Percentiles rank a stretch among this genome's conserved stretches.
These are phyloP conservation scores for Kluyveromyces dobzhanskii DNA, from an alignment of 805 yeast species.

Conservation along the genomic window DNA sequence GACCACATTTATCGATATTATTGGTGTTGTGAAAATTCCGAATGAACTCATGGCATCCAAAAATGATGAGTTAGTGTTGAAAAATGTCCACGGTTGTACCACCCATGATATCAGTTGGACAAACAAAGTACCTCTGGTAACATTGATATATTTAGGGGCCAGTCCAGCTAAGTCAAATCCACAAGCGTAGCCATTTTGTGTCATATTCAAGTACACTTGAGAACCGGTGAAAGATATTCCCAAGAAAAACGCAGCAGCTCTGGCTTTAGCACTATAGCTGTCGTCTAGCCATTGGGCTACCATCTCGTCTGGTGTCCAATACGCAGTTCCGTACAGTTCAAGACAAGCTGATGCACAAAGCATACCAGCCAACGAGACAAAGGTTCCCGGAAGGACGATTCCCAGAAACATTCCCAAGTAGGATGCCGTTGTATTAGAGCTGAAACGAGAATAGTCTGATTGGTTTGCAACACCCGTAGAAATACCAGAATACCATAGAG, in stretches of 20 bases:
- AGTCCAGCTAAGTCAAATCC: constrained; percentile 33
- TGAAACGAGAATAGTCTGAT: constrained; percentile 35
- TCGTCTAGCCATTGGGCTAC: constrained; percentile 33
- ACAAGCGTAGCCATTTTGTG: constrained; percentile 33
- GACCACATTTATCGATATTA: constrained; percentile 29
- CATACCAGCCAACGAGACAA: constrained; percentile 35
- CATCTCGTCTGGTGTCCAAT: constrained; percentile 34
- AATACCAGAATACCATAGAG: constrained; percentile 34
- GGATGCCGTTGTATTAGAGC: constrained; percentile 21
- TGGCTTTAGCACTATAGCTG: constrained; percentile 27
- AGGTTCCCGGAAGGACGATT: constrained; percentile 30
- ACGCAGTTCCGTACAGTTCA: constrained; percentile 29
- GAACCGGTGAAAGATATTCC: constrained; percentile 31
- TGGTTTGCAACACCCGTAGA: constrained; percentile 34
- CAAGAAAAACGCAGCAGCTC: constrained; percentile 36
- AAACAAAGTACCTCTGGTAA: constrained; percentile 31
- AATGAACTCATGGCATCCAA: constrained; percentile 33
- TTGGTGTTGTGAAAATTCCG: constrained; percentile 32
- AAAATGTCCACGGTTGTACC: constrained; percentile 34
- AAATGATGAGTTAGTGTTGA: constrained; percentile 31
- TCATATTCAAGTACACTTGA: constrained; percentile 30
- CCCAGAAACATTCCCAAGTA: constrained; percentile 28
- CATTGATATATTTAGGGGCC: constrained; percentile 28
- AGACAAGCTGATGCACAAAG: constrained; percentile 30
- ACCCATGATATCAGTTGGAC: constrained; percentile 31